A percentile compares a stretch with the other conserved stretches of the same genome.
Evolutionary conservation across 768 basidiomycete species (phyloP).

Genomic region (Pleurotus pulmonarius): DNA sequence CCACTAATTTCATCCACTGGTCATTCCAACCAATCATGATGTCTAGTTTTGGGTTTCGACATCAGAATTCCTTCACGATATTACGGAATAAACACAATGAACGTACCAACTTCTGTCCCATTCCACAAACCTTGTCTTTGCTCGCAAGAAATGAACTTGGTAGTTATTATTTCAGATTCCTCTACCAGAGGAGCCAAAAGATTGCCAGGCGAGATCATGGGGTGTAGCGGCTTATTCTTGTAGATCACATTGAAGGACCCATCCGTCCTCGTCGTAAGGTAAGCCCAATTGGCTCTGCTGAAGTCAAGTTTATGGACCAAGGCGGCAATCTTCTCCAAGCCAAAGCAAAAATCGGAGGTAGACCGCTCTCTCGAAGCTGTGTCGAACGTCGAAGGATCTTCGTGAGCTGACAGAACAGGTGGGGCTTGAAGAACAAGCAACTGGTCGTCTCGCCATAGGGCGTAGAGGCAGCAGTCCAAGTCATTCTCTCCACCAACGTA

Average conservation of each 20-base stretch:
- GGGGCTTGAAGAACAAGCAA: slow-evolving; percentile 13
- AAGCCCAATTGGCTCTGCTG: slow-evolving; percentile 31
- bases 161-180: slow-evolving; percentile 32
- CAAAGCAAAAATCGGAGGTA: background rate
- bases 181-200: slow-evolving; percentile 32
- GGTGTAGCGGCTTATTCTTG: slow-evolving; percentile 17
- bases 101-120: slow-evolving; percentile 11
- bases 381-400: background rate
- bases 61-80: too few species aligned
- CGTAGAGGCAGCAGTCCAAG: slow-evolving; percentile 3
- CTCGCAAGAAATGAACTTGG: slow-evolving; percentile 20
- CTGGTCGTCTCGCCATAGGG: slow-evolving; percentile 11
- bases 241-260: slow-evolving; percentile 28
- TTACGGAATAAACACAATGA: too few species aligned
- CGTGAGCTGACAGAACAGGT: slow-evolving; percentile 4
- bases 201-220: slow-evolving; percentile 22
- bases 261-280: slow-evolving; percentile 19
- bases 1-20: background rate
- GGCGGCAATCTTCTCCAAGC: slow-evolving; percentile 12
- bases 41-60: slow-evolving; percentile 1
- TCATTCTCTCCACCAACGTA: slow-evolving; percentile 12
- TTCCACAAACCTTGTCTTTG: slow-evolving; percentile 16
- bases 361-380: background rate
- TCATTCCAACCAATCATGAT: slow-evolving; percentile 15
- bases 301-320: slow-evolving; percentile 28